These are phyloP conservation scores for Cucurbita maxima DNA, from an alignment of 306 rosid genomes.

Conservation along the genomic window DNA sequence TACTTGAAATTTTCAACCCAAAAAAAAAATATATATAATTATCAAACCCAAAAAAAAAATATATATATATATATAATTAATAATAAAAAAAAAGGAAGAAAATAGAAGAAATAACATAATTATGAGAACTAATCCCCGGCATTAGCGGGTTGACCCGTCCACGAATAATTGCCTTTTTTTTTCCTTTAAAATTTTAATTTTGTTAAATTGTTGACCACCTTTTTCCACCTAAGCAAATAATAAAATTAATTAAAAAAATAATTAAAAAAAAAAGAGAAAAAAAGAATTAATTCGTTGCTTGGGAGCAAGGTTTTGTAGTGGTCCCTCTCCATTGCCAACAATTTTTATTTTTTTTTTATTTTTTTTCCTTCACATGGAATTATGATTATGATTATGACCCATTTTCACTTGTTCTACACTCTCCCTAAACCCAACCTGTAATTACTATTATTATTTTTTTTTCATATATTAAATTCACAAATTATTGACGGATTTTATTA, in stretches of 20 bases:
- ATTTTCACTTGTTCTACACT: not conserved
- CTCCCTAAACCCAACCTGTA: not conserved
- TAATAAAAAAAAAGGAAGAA: not conserved
- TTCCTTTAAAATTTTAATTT: not conserved
- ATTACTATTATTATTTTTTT: not conserved
- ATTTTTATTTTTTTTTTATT: not conserved
- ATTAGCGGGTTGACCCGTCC: not conserved
- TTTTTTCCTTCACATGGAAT: not conserved
- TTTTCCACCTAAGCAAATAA: not conserved
- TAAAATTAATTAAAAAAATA: not conserved
- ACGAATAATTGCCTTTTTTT: not conserved
- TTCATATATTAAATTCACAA: not conserved
- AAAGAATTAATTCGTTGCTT: conserved; percentile 5
- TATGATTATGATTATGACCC: not conserved
- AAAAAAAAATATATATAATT: too few relatives aligned
- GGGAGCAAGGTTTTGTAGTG: conserved; percentile 1
- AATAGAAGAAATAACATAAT: not conserved
- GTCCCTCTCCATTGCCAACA: not conserved
- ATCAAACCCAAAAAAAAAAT: not conserved
- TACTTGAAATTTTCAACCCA: not conserved
- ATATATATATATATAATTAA: not conserved
- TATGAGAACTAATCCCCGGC: conserved; percentile 1
- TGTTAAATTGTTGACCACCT: conserved; percentile 5
- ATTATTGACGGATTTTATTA: too few relatives aligned
- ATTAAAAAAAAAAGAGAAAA: not conserved